Evolutionary conservation across 78 protist species (phyloP).

Genomic region (Cyanophora paradoxa): DNA sequence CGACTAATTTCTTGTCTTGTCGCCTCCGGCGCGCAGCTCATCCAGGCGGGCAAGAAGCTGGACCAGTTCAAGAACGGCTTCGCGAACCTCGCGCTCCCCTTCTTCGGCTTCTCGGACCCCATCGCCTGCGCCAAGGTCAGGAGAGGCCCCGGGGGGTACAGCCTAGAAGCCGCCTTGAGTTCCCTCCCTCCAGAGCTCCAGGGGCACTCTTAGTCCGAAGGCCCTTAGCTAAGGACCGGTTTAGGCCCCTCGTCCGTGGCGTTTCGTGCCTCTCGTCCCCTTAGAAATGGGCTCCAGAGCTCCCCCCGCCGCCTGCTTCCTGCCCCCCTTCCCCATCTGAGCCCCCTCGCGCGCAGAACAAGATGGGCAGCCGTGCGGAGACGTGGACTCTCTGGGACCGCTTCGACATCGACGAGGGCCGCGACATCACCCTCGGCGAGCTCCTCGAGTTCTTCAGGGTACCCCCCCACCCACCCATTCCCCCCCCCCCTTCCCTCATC

Average conservation of each 20-base stretch:
- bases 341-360: not conserved
- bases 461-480: not conserved
- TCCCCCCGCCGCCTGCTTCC: not conserved
- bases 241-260: no score
- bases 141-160: not conserved
- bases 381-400: conserved; percentile 71
- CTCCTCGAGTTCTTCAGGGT: conserved; percentile 22
- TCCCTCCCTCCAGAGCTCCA: no score
- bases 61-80: conserved; percentile 81
- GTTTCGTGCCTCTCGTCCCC: no score
- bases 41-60: conserved; percentile 35
- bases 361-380: not conserved
- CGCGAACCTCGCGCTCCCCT: conserved; percentile 94
- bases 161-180: not conserved
- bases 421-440: conserved; percentile 44
- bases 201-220: no score
- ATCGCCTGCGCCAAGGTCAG: conserved; percentile 23
- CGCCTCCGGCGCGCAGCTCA: no score
- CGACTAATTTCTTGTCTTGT: no score
- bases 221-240: no score
- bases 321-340: not conserved
- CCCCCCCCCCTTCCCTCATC: not conserved
- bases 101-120: conserved; percentile 87
- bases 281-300: no score
- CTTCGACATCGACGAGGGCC: conserved; percentile 38